A percentile compares a stretch with the other conserved stretches of the same genome.
phyloP scores from a whole-genome alignment of 306 rosid species.

The Lathyrus sativus region DNA sequence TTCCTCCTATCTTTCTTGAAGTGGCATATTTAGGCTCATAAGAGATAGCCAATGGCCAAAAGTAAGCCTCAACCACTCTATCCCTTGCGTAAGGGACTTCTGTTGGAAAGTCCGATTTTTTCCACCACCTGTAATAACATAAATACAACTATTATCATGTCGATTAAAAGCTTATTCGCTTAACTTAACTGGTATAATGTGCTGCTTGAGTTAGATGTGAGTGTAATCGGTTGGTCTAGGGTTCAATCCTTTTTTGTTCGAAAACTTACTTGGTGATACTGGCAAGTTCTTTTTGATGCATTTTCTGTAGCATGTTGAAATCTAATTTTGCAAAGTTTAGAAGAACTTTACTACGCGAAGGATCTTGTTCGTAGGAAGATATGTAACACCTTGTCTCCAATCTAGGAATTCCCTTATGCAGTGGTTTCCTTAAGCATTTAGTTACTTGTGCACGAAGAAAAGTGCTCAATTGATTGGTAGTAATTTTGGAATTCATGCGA shows the following conservation, averaged over 20 bases:
- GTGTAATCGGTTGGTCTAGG: too few species aligned
- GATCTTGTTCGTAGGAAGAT: slow-evolving; percentile 40
- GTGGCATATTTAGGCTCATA: slow-evolving; percentile 37
- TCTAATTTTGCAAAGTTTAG: slow-evolving; percentile 50
- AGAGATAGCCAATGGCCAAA: slow-evolving; percentile 35
- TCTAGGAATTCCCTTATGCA: slow-evolving; percentile 45
- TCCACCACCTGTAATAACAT: slow-evolving; percentile 50
- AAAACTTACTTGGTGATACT: slow-evolving; percentile 30
- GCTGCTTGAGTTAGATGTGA: too few species aligned
- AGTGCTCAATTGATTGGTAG: not conserved
- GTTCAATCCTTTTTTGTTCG: not conserved
- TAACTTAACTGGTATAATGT: too few species aligned
- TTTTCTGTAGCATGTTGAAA: slow-evolving; percentile 48
- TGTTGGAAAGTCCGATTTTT: slow-evolving; percentile 26
- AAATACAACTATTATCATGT: not conserved
- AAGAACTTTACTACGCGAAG: slow-evolving; percentile 36
- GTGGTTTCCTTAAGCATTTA: slow-evolving; percentile 31
- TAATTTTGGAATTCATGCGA: slow-evolving; percentile 15
- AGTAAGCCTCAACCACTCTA: slow-evolving; percentile 43
- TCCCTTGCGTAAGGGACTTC: slow-evolving; percentile 46
- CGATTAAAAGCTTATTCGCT: not conserved
- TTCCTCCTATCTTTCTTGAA: slow-evolving; percentile 34
- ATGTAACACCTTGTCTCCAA: slow-evolving; percentile 41
- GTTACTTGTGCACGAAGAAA: slow-evolving; percentile 14
- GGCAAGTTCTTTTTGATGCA: slow-evolving; percentile 35